Conservation (phyloP, 2,329 filamentous ascomycete genomes). For the Hyphodiscus sp. region DNA sequence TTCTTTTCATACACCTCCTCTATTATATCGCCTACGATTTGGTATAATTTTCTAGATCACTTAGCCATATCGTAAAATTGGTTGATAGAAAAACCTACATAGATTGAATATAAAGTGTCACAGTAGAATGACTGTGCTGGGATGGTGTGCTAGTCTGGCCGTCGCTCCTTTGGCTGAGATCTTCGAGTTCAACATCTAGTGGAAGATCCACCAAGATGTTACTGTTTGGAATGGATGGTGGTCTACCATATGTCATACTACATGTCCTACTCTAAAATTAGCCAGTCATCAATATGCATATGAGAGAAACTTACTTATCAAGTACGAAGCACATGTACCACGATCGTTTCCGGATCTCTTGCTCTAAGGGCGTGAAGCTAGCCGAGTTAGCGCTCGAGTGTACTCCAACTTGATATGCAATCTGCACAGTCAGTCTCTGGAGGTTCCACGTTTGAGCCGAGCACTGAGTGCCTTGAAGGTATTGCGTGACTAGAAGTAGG, state of each 20-base stretch:
- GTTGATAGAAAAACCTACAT: too few relatives aligned
- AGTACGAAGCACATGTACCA: constrained; percentile 45
- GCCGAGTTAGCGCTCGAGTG: constrained; percentile 37
- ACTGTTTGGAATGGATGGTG: constrained; percentile 38
- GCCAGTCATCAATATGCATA: too few relatives aligned
- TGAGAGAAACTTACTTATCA: too few relatives aligned
- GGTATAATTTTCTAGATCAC: too few relatives aligned
- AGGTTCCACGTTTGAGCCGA: constrained; percentile 48
- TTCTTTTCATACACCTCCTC: background rate
- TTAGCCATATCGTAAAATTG: too few relatives aligned
- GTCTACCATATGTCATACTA: constrained; percentile 46
- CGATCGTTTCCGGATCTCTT: constrained; percentile 40
- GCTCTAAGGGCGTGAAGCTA: constrained; percentile 35
- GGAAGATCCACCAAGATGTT: constrained; percentile 37
- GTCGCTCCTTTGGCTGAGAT: too few relatives aligned
- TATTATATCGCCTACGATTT: too few relatives aligned
- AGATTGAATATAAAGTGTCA: too few relatives aligned
- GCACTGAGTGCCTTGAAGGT: constrained; percentile 47
- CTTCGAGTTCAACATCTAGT: too few relatives aligned
- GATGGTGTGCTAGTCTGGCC: too few relatives aligned
- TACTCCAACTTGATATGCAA: constrained; percentile 44
- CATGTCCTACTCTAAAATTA: too few relatives aligned
- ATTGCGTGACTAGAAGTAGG: constrained; percentile 43
- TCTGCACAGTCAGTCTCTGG: constrained; percentile 45
- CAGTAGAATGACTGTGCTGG: too few relatives aligned